Base-by-base conservation (phyloP, 2,329 filamentous ascomycete genomes). In the Hypoxylon sp. region DNA sequence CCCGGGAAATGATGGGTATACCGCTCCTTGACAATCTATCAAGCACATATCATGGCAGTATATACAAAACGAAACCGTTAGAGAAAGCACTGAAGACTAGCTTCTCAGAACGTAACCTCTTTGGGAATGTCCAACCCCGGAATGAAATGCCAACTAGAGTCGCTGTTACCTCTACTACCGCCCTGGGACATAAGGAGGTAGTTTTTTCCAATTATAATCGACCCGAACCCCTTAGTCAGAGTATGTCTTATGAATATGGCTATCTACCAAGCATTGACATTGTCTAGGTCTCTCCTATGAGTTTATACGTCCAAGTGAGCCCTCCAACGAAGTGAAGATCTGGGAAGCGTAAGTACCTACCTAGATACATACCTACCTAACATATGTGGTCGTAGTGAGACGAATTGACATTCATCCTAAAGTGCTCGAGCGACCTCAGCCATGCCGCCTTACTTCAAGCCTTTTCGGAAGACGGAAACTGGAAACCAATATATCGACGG, bases 181-280 rank as follows among this genome's bases (percentile, higher is more conserved):
- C 60, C 5, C 48, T 69, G 17, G 67, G 63, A 29, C 62, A 67
- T n/a, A 69, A 75, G 50, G 51, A 70, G 35, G 74, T 77, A 8
- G 58, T 76, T 8, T 75, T 77, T 55, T 71, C 75, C 11, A 77
- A 77, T 31, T 77, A 77, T 51, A 77, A 77, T 33, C 71, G 76
- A 8, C 73, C 73, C n/a, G 76, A 77, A 39, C 66, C 67, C 6
- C 29, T 42, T 1, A 68, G 63, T 8, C 66, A 65, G 26, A 70
- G 75, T 76, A 67, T 33, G 63, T 57, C n/a, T 6, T 11, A 10
- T 17, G 3, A 3, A 9, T 6, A 10, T 24, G 6, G 1, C 3
- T 14, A 10, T 46, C 50, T 63, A 51, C 52, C 29, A 44, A 39
- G n/a, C 35, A 5, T 6, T 22, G n/a, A 55, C 31, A 29, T 9